Base-by-base conservation (phyloP, 352 stramenopile genomes). In the Phytophthora aleatoria region DNA sequence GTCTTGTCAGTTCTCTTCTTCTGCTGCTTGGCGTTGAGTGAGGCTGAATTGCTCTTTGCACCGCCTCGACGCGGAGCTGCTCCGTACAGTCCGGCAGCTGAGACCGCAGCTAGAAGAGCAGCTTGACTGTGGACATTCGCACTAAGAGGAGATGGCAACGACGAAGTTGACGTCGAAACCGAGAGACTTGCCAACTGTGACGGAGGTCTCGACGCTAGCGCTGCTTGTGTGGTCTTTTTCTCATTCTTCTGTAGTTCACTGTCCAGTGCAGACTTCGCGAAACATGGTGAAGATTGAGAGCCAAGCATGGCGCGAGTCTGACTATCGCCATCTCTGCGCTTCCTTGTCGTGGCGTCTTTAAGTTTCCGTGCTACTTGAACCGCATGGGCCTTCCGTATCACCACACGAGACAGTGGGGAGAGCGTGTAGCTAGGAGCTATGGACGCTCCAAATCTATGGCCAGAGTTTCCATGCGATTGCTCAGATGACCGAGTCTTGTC, bases 341-440 rank as follows among this genome's bases (percentile, higher is more conserved):
- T 74, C 31, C 54, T 24, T 0, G 31, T 57, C 0, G 61, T 16
- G 15, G 13, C 31, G 5, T 76, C 68, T 49, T 80, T 86, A 8
- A 89, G 59, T 39, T 82, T 89, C n/a, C 70, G 73, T n/a, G 77
- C 65, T 5, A 67, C 79, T 3, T 75, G 66, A 20, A 59, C 61
- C 2, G 77, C 72, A 44, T 85, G 67, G 1, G 73, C 65, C 56
- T 86, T 89, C 2, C 75, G 67, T 36, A 76, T 28, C 6, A 89
- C 61, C 9, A 86, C 75, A 7, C 68, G 79, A 12, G 64, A 68
- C 0, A 89, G 65, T 26, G 79, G 77, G 3, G 76, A 83, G 3
- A 82, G 61, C 7, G 55, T 67, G 38, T 69, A 64, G 42, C 50
- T 69, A 8, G 58, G 41, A 6, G n/a, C 7, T 8, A 50, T 38